Base-by-base conservation (phyloP, 768 basidiomycete species). In the Scleroderma citrinum region DNA sequence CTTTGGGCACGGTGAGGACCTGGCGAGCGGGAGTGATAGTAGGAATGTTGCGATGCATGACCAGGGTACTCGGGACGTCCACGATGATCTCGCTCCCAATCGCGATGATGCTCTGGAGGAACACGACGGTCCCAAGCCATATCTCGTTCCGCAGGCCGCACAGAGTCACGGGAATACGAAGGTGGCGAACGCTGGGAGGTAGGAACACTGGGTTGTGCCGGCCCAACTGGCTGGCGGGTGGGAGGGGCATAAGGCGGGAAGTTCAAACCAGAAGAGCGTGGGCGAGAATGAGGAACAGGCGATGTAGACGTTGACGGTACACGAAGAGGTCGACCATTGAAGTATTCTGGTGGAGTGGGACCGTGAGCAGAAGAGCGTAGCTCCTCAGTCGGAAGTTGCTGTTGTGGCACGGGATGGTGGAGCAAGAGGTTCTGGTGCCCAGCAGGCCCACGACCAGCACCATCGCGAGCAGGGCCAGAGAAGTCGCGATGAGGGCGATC, bases 401-500 rank as follows among this genome's bases (percentile, higher is more conserved):
- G 77, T 45, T 83, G 82, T 2, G 84, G 78, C 11, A 79, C 72
- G 13, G 83, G 82, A 52, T 86, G 86, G 44, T 89, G 87, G 1
- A 88, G 69, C 7, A 86, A 69, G 38, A 83, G 60, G 44, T 65
- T 76, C 53, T 75, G 79, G 53, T 78, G 77, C 13, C 79, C 77
- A 3, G 71, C 65, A 5, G 80, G 82, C 11, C 80, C 82, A 31
- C 83, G 76, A 31, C 66, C n/a, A n/a, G n/a, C n/a, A n/a, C n/a
- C 60, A 0, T 81, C 78, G 20, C 78, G 76, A 43, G 69, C 55
- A n/a, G 74, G 67, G 10, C 66, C 69, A 23, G 76, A 72, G 55
- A 80, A 81, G 48, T 85, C 83, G 17, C 83, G 76, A 35, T 76
- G 68, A 51, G 61, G 78, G 6, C 80, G 74, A 46, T 86, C 83